Percentiles rank a stretch among this genome's conserved stretches.
phyloP scores from a whole-genome alignment of 1,284 basidiomycete species.

The Schizopora paradoxa region DNA sequence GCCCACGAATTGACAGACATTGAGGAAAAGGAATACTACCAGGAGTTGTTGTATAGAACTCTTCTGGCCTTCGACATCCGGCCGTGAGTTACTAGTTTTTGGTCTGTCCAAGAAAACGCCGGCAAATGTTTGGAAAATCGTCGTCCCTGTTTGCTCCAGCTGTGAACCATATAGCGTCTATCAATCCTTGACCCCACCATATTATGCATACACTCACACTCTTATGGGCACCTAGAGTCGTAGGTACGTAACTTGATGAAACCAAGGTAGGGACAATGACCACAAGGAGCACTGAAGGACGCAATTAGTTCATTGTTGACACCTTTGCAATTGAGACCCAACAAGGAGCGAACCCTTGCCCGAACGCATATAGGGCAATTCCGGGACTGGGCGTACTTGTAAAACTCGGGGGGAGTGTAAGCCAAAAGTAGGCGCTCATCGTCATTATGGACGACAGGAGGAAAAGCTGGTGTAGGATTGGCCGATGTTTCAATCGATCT shows the following conservation, averaged over 20 bases:
- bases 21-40: slow-evolving; percentile 59
- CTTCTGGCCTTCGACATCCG: slow-evolving; percentile 21
- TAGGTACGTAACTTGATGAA: slow-evolving; percentile 65
- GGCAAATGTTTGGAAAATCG: slow-evolving; percentile 50
- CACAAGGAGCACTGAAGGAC: slow-evolving; percentile 56
- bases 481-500: slow-evolving; percentile 50
- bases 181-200: background rate
- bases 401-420: slow-evolving; percentile 51
- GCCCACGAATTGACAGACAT: slow-evolving; percentile 55
- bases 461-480: slow-evolving; percentile 55
- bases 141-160: slow-evolving; percentile 71
- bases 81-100: slow-evolving; percentile 18
- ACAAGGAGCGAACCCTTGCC: slow-evolving; percentile 71
- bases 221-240: slow-evolving; percentile 76
- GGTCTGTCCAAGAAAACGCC: slow-evolving; percentile 18
- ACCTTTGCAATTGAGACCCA: slow-evolving; percentile 26
- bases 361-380: slow-evolving; percentile 57
- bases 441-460: slow-evolving; percentile 60
- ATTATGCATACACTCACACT: slow-evolving; percentile 42
- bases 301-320: too few relatives aligned
- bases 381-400: slow-evolving; percentile 59
- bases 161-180: slow-evolving; percentile 28
- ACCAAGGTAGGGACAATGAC: slow-evolving; percentile 73
- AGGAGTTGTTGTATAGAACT: slow-evolving; percentile 48
- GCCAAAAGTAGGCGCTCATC: slow-evolving; percentile 58